Percentiles rank a stretch among this genome's conserved stretches.
These are phyloP conservation scores for Quercus suber DNA, from an alignment of 306 rosid species.

Conservation along the genomic window DNA sequence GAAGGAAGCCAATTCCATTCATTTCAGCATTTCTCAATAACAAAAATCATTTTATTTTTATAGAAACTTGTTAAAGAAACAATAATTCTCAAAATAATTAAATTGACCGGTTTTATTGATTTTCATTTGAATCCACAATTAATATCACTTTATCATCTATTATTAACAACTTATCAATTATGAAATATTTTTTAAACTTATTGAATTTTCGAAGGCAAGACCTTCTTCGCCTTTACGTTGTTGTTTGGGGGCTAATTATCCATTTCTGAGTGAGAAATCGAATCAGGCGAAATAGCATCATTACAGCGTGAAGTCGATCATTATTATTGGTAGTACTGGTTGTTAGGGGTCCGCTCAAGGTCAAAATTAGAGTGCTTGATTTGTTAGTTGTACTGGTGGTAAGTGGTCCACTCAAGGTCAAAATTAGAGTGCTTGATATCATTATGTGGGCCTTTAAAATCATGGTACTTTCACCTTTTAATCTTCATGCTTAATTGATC, in stretches of 20 bases:
- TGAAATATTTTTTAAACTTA: too few species aligned
- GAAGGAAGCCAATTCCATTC: too few species aligned
- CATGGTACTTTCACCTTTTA: slow-evolving; percentile 35
- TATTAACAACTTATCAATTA: too few species aligned
- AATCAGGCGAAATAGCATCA: slow-evolving; percentile 36
- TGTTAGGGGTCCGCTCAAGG: slow-evolving; percentile 27
- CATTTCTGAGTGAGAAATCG: slow-evolving; percentile 22
- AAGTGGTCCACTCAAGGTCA: slow-evolving; percentile 33
- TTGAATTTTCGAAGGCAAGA: too few species aligned
- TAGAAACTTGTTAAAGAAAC: too few species aligned
- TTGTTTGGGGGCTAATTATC: slow-evolving; percentile 21
- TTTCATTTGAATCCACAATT: too few species aligned
- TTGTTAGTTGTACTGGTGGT: neutral
- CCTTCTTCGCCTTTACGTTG: slow-evolving; percentile 18
- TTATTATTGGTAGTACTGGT: slow-evolving; percentile 26
- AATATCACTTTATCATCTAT: too few species aligned
- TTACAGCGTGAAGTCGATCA: slow-evolving; percentile 9
- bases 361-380: slow-evolving; percentile 42
- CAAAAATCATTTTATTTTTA: too few species aligned
- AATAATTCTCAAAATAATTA: too few species aligned
- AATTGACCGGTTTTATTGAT: too few species aligned
- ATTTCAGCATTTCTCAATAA: too few species aligned
- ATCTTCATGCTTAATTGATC: slow-evolving; percentile 39
- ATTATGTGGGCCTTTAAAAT: slow-evolving; percentile 34
- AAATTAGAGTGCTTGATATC: slow-evolving; percentile 43